These are phyloP conservation scores for Mucor racemosus DNA, from an alignment of 371 early-diverging fungal genomes.

Conservation along the genomic window DNA sequence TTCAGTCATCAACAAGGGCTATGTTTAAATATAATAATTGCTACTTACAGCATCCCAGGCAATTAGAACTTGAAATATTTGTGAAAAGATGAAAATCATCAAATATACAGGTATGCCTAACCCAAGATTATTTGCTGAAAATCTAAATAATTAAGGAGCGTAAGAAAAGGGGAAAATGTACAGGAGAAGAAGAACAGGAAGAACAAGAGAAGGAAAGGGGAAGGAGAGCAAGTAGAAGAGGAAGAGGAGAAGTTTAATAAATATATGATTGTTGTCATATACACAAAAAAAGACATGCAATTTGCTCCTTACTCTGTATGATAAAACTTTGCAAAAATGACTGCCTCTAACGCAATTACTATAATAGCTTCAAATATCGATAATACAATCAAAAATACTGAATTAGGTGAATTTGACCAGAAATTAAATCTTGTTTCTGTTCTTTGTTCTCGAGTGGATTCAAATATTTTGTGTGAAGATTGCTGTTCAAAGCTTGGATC, in stretches of 20 bases:
- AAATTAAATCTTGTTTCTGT: conserved; percentile 27
- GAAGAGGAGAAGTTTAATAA: neutral
- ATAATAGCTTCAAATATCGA: conserved; percentile 67
- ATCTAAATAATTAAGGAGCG: conserved; percentile 17
- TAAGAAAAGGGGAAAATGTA: neutral
- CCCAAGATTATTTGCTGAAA: conserved; percentile 29
- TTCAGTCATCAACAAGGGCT: neutral
- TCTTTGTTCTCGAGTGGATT: conserved; percentile 22
- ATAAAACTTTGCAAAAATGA: conserved; percentile 63
- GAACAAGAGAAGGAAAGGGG: neutral
- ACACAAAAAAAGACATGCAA: neutral
- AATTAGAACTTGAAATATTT: conserved; percentile 73
- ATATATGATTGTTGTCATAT: neutral
- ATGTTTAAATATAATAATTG: neutral
- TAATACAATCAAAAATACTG: conserved; percentile 47
- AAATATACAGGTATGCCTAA: conserved; percentile 75
- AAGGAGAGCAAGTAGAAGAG: neutral
- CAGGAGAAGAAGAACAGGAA: neutral
- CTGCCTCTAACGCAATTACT: conserved; percentile 72
- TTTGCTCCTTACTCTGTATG: conserved; percentile 32
- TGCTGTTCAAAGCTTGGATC: conserved; percentile 19
- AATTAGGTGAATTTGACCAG: conserved; percentile 49
- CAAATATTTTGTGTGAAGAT: conserved; percentile 35
- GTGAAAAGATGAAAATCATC: conserved; percentile 77
- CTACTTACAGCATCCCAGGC: conserved; percentile 78